These are phyloP conservation scores for Steccherinum ochraceum DNA, from an alignment of 768 basidiomycete species.

Conservation along the genomic window DNA sequence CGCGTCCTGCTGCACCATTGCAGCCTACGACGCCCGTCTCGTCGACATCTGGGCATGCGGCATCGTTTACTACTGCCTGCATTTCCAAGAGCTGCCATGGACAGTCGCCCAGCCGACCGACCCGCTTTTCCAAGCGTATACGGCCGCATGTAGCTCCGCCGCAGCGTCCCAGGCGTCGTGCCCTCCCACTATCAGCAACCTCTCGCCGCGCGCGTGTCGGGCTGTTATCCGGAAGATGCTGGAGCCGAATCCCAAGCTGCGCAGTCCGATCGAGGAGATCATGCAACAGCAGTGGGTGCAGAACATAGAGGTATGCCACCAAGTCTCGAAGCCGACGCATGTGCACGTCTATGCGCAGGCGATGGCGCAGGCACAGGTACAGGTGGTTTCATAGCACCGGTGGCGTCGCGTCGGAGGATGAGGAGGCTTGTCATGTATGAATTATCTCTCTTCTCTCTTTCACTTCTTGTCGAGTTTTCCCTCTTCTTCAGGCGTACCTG, in stretches of 20 bases:
- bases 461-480: too few relatives aligned
- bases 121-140: conserved; percentile 75
- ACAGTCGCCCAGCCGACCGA: conserved; percentile 86
- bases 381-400: conserved; percentile 23
- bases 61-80: conserved; percentile 97
- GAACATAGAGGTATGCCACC: conserved; percentile 78
- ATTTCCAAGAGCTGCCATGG: conserved; percentile 98
- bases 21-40: conserved; percentile 94
- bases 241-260: conserved; percentile 81
- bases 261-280: conserved; percentile 75
- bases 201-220: conserved; percentile 81
- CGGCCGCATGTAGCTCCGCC: conserved; percentile 44
- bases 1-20: conserved; percentile 9
- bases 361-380: conserved; percentile 48
- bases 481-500: background rate
- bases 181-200: conserved; percentile 76
- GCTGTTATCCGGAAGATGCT: conserved; percentile 87
- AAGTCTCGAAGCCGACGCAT: conserved; percentile 56
- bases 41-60: conserved; percentile 98
- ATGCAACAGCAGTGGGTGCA: conserved; percentile 74
- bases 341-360: conserved; percentile 52
- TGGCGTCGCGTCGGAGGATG: background rate
- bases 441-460: background rate
- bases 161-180: conserved; percentile 36
- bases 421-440: background rate